Conservation (phyloP, 768 basidiomycete genomes). For the Suillus placidus region DNA sequence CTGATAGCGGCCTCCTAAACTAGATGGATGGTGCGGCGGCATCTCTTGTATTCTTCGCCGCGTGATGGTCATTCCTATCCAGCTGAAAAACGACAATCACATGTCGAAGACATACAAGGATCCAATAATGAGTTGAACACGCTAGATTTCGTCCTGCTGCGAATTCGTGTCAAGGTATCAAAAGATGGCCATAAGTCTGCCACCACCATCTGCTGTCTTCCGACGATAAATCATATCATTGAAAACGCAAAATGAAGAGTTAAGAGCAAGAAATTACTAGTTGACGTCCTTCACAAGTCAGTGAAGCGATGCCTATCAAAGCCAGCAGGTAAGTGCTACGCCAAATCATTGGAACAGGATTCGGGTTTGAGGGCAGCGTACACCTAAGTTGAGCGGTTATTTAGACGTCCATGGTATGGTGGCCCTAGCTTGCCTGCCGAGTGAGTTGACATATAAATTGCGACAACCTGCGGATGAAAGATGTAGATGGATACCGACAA, state of each 20-base stretch:
- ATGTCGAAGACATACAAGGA: background rate
- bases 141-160: background rate
- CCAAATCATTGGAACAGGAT: background rate
- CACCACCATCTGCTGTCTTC: background rate
- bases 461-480: background rate
- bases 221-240: background rate
- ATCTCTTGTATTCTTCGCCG: background rate
- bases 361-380: background rate
- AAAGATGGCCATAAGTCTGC: background rate
- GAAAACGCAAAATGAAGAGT: background rate
- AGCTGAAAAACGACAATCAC: background rate
- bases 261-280: background rate
- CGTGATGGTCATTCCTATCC: background rate
- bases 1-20: background rate
- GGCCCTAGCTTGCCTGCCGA: background rate
- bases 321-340: background rate
- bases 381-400: background rate
- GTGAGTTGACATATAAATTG: background rate
- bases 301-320: background rate
- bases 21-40: background rate
- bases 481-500: background rate
- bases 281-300: background rate
- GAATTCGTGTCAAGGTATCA: background rate
- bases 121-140: background rate
- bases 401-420: background rate